Conservation (phyloP, 1,139 yeast genomes). For the Saccharomyces hybrid region DNA sequence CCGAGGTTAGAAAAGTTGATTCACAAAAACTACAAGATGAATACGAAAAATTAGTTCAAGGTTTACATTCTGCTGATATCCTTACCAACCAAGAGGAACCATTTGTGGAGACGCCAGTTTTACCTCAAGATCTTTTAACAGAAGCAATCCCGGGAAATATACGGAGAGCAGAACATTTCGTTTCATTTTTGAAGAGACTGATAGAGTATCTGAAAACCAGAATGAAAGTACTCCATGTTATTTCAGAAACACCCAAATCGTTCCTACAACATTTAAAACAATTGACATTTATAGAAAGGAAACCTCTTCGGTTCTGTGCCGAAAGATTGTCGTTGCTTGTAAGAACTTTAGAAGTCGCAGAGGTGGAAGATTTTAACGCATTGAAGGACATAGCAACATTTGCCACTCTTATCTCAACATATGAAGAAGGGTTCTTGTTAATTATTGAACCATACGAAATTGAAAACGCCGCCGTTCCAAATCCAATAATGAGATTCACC, state of each 20-base stretch:
- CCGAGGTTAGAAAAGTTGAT: constrained; percentile 75
- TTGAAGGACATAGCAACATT: constrained; percentile 93
- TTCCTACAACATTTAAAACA: constrained; percentile 90
- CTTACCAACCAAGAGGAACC: constrained; percentile 49
- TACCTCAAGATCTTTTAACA: constrained; percentile 74
- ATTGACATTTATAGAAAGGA: constrained; percentile 81
- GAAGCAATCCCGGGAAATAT: constrained; percentile 98
- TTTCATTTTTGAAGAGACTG: constrained; percentile 83
- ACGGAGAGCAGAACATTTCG: constrained; percentile 92
- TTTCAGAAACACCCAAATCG: constrained; percentile 92
- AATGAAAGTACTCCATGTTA: constrained; percentile 95
- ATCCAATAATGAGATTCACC: constrained; percentile 86
- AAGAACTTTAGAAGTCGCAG: constrained; percentile 77
- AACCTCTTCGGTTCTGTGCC: constrained; percentile 86
- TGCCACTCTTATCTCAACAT: constrained; percentile 92
- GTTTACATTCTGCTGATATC: constrained; percentile 42
- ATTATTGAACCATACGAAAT: constrained; percentile 95
- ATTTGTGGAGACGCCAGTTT: constrained; percentile 80
- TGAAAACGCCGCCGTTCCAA: constrained; percentile 95
- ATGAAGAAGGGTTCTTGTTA: constrained; percentile 85
- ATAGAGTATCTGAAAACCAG: constrained; percentile 93
- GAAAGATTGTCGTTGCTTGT: constrained; percentile 84
- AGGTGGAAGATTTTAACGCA: constrained; percentile 88
- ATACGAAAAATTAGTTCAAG: constrained; percentile 84
- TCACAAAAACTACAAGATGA: constrained; percentile 80